Evolutionary conservation across 176 grass and related monocot genomes (phyloP), one percentile per base, ranked within the genome.

Genomic region (Phoenix roebelenii): DNA sequence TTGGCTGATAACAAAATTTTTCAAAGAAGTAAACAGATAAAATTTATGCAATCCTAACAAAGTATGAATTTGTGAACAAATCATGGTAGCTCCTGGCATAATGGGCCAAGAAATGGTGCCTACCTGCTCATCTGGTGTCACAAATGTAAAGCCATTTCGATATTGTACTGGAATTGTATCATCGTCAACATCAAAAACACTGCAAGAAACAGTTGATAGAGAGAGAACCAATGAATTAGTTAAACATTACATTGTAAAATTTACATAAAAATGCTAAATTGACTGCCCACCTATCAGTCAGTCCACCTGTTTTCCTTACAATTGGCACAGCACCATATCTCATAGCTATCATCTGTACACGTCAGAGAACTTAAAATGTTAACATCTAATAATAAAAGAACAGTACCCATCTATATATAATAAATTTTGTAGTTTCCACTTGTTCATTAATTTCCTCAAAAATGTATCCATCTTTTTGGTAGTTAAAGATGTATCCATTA

Each of bases 301-400:
- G 56, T 58, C 92, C 92, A 65, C 92, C 92, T 51, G 83, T 97
- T 85, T 80, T 88, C 22, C 92, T 85, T 77, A 81, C 92, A 69
- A 97, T 65, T 35, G 92, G 92, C 53, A 97, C 86, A 56, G 87
- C 88, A 68, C 92, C 92, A 67, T 97, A 97, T 71, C 81, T 72
- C 92, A 97, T 97, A 39, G 92, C 84, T 85, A 97, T 91, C 92
- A 97, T 91, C 92, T 97, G 52, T 26, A 15, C 5, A 76, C 35
- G 24, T 19, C 16, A 71, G 44, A 85, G 18, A 20, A 62, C 49
- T 52, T 30, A 12, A 10, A 61, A 39, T 62, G 25, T 25, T 24
- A 19, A 61, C 24, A 65, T 50, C 68, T 65, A 16, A 55, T 3
- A 44, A 44, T 30, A 44, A 12, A 44, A 9, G 6, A 12, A 44